Evolutionary conservation across 2,329 filamentous ascomycete genomes (phyloP).

Genomic region (Monosporascus sp.): DNA sequence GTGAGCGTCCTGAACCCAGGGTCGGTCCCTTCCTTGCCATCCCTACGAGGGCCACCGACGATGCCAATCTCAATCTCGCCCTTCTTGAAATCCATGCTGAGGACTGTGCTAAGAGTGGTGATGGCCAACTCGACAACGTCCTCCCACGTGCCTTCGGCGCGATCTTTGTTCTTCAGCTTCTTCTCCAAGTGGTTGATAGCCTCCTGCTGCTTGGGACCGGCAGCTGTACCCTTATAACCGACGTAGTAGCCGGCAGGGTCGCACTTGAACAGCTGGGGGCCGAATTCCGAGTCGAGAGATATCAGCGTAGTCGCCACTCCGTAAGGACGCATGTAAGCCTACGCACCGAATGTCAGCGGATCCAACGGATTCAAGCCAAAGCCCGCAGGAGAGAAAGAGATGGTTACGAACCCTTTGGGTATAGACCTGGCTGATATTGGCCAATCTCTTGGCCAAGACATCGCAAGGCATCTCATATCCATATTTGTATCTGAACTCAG

Average conservation of each 20-base stretch:
- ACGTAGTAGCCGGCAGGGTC: constrained; percentile 97
- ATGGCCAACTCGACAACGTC: constrained; percentile 97
- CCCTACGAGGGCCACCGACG: constrained; percentile 77
- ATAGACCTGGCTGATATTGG: constrained; percentile 99
- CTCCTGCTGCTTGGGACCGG: constrained; percentile 97
- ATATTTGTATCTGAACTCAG: constrained; percentile 97
- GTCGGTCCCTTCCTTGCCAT: constrained; percentile 79
- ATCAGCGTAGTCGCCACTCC: constrained; percentile 94
- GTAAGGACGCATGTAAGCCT: constrained; percentile 96
- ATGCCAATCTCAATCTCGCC: constrained; percentile 97
- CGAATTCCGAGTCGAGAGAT: constrained; percentile 85
- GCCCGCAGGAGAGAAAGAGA: background rate
- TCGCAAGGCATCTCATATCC: constrained; percentile 99
- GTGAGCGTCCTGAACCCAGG: constrained; percentile 80
- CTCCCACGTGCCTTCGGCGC: constrained; percentile 87
- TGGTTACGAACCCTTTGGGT: constrained; percentile 72
- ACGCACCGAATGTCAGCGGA: constrained; percentile 23
- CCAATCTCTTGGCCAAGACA: constrained; percentile 89
- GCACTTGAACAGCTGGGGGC: constrained; percentile 96
- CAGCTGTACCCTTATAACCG: constrained; percentile 96
- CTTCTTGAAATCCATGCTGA: constrained; percentile 99
- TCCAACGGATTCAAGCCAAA: constrained; percentile 1
- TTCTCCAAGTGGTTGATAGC: constrained; percentile 98
- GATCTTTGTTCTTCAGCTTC: constrained; percentile 99
- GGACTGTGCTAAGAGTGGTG: constrained; percentile 86